A percentile compares a stretch with the other conserved stretches of the same genome.
Conservation (phyloP, 441 rosid genomes). For the Euphorbia schlechtendalii region DNA sequence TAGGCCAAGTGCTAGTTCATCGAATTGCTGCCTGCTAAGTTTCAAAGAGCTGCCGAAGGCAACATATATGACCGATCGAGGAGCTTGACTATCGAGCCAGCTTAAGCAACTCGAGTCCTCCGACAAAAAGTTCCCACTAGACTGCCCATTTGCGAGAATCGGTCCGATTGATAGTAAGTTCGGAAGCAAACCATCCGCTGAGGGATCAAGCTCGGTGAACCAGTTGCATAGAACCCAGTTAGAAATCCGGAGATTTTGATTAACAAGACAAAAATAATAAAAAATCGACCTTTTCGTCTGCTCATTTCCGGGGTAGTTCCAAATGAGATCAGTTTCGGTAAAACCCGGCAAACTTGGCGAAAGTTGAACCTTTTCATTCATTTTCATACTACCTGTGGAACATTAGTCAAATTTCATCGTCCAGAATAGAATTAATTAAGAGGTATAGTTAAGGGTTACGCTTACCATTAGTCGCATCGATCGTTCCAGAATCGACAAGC, state of each 20-base stretch:
- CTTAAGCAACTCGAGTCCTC: conserved; percentile 8
- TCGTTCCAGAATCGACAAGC: conserved; percentile 21
- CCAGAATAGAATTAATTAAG: background rate
- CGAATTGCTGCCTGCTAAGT: background rate
- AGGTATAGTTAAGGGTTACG: background rate
- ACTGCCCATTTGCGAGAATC: background rate
- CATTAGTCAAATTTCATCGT: background rate
- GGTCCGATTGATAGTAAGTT: conserved; percentile 8
- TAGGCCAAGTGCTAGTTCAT: conserved; percentile 7
- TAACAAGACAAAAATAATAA: background rate
- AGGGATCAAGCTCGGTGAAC: background rate
- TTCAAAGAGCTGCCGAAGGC: conserved; percentile 5
- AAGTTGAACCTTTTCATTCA: background rate
- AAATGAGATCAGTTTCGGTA: background rate
- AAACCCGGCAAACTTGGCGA: background rate
- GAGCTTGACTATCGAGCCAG: conserved; percentile 4
- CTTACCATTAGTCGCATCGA: conserved; percentile 13
- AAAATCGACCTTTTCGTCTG: background rate
- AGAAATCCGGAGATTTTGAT: background rate
- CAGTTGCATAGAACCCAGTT: conserved; percentile 1
- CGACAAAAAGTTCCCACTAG: background rate
- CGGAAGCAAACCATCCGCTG: conserved; percentile 1
- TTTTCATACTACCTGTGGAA: background rate
- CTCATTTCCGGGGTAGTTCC: background rate
- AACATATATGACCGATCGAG: background rate